These are phyloP conservation scores for Blastobotrys serpentis DNA, from an alignment of 1,139 yeast species.

Conservation along the genomic window DNA sequence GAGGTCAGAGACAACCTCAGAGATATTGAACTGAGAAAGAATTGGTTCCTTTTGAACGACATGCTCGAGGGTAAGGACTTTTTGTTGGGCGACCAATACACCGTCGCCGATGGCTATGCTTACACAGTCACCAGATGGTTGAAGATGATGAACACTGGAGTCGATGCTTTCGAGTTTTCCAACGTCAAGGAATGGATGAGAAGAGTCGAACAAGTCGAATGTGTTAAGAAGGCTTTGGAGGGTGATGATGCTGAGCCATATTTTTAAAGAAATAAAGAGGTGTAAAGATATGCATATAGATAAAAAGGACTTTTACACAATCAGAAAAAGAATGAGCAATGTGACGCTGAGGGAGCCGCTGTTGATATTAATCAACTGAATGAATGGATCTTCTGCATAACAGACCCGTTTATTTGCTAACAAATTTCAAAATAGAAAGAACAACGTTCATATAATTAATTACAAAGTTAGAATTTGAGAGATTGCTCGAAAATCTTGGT, in stretches of 20 bases:
- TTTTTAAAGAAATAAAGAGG: background rate
- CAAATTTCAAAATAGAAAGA: too few relatives aligned
- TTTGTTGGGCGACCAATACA: conserved; percentile 3
- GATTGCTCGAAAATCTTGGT: conserved; percentile 31
- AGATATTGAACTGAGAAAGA: conserved; percentile 2
- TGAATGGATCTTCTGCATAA: too few relatives aligned
- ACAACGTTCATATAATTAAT: too few relatives aligned
- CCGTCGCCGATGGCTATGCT: conserved; percentile 8
- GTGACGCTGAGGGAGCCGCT: too few relatives aligned
- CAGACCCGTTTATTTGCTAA: too few relatives aligned
- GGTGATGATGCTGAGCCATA: background rate
- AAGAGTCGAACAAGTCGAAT: background rate
- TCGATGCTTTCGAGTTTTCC: conserved; percentile 4
- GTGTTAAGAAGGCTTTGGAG: background rate
- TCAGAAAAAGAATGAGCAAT: too few relatives aligned
- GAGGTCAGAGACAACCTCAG: conserved; percentile 3
- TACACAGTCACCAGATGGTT: conserved; percentile 5
- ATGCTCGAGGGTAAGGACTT: conserved; percentile 2
- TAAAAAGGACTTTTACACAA: too few relatives aligned
- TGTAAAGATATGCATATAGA: too few relatives aligned
- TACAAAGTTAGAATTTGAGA: conserved; percentile 16
- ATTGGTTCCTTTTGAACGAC: conserved; percentile 3
- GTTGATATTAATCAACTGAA: too few relatives aligned
- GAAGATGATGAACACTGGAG: background rate
- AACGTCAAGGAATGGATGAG: conserved; percentile 8